These are phyloP conservation scores for Citrus mangshanensis DNA, from an alignment of 345 rosid genomes.

Conservation along the genomic window DNA sequence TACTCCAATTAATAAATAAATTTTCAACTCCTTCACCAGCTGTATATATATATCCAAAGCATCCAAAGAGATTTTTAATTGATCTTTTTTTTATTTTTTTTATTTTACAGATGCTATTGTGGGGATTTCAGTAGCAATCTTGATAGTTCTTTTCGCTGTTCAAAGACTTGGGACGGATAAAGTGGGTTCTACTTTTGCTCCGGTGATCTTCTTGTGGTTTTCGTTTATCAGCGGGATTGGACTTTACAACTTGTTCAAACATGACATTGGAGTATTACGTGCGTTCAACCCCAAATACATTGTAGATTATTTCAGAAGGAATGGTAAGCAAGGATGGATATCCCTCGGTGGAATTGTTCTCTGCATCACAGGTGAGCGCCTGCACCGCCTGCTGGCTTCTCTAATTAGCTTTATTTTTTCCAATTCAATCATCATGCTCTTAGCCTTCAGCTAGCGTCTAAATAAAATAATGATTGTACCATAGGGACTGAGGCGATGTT, in stretches of 20 bases:
- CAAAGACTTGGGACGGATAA: slow-evolving; percentile 75
- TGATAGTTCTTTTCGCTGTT: slow-evolving; percentile 40
- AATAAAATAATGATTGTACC: no score
- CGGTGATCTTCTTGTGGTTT: slow-evolving; percentile 63
- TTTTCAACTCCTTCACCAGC: no score
- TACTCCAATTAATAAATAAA: slow-evolving; percentile 9
- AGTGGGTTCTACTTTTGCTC: slow-evolving; percentile 68
- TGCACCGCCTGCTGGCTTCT: no score
- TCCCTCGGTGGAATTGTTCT: slow-evolving; percentile 77
- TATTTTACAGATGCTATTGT: slow-evolving; percentile 53
- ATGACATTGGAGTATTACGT: slow-evolving; percentile 52
- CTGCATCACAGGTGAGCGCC: slow-evolving; percentile 53
- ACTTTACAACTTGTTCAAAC: slow-evolving; percentile 52
- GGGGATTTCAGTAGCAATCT: slow-evolving; percentile 57
- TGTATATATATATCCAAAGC: neutral
- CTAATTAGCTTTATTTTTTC: no score
- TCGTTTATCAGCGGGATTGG: slow-evolving; percentile 54
- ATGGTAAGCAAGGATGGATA: slow-evolving; percentile 48
- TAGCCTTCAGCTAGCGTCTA: no score
- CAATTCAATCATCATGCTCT: no score
- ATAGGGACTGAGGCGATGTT: slow-evolving; percentile 68
- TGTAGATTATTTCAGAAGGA: slow-evolving; percentile 47
- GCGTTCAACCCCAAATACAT: slow-evolving; percentile 69
- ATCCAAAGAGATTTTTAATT: neutral
- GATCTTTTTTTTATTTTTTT: no score